Conservation (phyloP, 768 basidiomycete genomes). For the Serendipita vermifera region DNA sequence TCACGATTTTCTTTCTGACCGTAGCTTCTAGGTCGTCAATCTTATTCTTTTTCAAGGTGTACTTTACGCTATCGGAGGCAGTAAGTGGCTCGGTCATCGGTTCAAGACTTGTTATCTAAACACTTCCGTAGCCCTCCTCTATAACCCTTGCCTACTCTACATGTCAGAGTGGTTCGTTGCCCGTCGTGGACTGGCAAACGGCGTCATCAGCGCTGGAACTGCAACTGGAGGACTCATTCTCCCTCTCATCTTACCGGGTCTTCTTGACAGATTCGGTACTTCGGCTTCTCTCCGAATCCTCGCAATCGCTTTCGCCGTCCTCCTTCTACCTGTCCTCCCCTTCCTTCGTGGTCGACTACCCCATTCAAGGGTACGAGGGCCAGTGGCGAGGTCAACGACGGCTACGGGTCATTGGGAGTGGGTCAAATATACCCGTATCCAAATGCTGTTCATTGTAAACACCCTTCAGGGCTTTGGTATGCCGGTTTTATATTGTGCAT, state of each 20-base stretch:
- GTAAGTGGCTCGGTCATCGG: conserved; percentile 8
- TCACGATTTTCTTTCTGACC: neutral
- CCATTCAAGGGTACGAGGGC: conserved; percentile 16
- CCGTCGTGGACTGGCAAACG: conserved; percentile 24
- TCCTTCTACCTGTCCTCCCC: conserved; percentile 19
- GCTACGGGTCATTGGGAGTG: conserved; percentile 18
- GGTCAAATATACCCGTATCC: conserved; percentile 19
- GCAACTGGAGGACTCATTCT: conserved; percentile 21
- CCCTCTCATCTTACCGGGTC: conserved; percentile 20
- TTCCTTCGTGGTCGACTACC: conserved; percentile 22
- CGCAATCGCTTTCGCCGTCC: conserved; percentile 14
- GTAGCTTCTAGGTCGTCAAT: conserved; percentile 19
- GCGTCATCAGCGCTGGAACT: conserved; percentile 25
- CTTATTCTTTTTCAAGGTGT: conserved; percentile 23
- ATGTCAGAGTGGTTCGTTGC: conserved; percentile 26
- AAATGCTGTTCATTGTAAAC: conserved; percentile 19
- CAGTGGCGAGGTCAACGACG: conserved; percentile 12
- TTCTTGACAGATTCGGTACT: conserved; percentile 20
- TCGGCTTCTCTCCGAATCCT: conserved; percentile 20
- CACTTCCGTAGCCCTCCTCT: conserved; percentile 18
- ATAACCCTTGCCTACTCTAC: conserved; percentile 20
- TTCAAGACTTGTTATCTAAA: neutral
- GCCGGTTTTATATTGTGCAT: neutral
- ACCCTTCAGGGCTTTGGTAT: conserved; percentile 19
- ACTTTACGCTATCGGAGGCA: conserved; percentile 24